Percentiles rank a stretch among this genome's conserved stretches.
Evolutionary conservation across 2,329 filamentous ascomycete genomes (phyloP).

Genomic region (Septoria petroselini): DNA sequence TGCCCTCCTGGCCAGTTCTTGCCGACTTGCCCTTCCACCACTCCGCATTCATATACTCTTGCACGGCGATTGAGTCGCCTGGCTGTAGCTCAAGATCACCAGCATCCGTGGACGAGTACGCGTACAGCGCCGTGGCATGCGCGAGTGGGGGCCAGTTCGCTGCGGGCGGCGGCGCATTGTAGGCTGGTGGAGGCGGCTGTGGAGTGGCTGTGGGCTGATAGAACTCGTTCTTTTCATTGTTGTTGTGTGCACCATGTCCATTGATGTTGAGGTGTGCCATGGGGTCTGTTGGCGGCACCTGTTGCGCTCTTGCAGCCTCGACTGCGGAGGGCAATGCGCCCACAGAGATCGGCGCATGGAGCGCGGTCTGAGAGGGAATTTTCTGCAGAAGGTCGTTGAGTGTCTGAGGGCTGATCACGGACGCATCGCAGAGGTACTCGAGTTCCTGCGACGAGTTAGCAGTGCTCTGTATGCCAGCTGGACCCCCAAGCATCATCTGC

Average conservation of each 20-base stretch:
- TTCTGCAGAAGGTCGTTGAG: conserved; percentile 71
- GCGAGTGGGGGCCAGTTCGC: conserved; percentile 56
- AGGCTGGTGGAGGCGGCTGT: conserved; percentile 55
- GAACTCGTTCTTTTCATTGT: conserved; percentile 41
- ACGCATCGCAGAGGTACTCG: conserved; percentile 80
- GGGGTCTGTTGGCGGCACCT: conserved; percentile 30
- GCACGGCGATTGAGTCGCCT: conserved; percentile 69
- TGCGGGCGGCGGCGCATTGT: conserved; percentile 50
- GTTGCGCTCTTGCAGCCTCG: conserved; percentile 18
- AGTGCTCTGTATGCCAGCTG: conserved; percentile 6
- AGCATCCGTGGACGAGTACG: conserved; percentile 73
- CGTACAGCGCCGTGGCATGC: conserved; percentile 77
- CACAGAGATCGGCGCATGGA: conserved; percentile 44
- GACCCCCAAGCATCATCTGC: conserved; percentile 49
- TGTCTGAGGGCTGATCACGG: conserved; percentile 70
- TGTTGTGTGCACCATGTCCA: conserved; percentile 29
- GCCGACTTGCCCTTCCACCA: conserved; percentile 93
- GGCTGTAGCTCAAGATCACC: conserved; percentile 79
- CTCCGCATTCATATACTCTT: conserved; percentile 92
- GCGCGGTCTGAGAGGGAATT: conserved; percentile 68
- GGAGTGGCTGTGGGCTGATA: conserved; percentile 41
- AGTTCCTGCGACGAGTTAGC: conserved; percentile 64
- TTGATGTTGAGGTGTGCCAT: conserved; percentile 39
- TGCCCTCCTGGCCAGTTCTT: conserved; percentile 79
- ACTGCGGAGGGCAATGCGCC: conserved; percentile 38